Percentiles rank a stretch among this genome's conserved stretches.
phyloP scores from a whole-genome alignment of 306 rosid genomes.

The Psophocarpus tetragonolobus region DNA sequence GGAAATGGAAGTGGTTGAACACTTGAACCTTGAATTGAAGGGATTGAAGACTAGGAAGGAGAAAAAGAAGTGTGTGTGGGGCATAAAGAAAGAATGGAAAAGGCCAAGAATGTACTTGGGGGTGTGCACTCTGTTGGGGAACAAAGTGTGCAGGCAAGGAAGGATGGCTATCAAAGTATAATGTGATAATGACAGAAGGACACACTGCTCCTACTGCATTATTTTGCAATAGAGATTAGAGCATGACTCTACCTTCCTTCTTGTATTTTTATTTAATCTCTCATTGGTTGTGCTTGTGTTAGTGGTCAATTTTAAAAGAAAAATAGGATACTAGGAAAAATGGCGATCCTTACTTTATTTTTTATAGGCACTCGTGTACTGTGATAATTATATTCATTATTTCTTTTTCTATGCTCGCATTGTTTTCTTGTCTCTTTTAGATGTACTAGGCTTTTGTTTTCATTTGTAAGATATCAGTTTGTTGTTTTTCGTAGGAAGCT shows the following conservation, averaged over 20 bases:
- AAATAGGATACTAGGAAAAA: neutral
- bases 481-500: conserved; percentile 14
- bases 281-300: neutral
- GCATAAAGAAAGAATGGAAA: conserved; percentile 31
- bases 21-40: conserved; percentile 10
- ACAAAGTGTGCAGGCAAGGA: conserved; percentile 42
- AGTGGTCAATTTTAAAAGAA: conserved; percentile 2
- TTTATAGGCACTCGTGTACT: neutral
- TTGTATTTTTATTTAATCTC: neutral
- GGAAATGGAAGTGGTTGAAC: conserved; percentile 9
- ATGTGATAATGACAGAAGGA: conserved; percentile 52
- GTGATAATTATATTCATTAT: neutral
- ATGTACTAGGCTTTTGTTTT: conserved; percentile 38
- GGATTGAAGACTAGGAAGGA: conserved; percentile 12
- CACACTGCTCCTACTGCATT: conserved; percentile 24
- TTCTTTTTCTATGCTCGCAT: neutral
- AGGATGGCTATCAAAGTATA: conserved; percentile 45
- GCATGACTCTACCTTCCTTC: conserved; percentile 3
- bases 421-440: conserved; percentile 32
- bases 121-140: conserved; percentile 34
- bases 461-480: neutral
- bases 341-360: neutral
- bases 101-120: conserved; percentile 46
- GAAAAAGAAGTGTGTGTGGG: conserved; percentile 36
- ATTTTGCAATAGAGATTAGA: conserved; percentile 20